Evolutionary conservation across 1,284 basidiomycete species (phyloP).

Genomic region (Tilletiaria anomala): DNA sequence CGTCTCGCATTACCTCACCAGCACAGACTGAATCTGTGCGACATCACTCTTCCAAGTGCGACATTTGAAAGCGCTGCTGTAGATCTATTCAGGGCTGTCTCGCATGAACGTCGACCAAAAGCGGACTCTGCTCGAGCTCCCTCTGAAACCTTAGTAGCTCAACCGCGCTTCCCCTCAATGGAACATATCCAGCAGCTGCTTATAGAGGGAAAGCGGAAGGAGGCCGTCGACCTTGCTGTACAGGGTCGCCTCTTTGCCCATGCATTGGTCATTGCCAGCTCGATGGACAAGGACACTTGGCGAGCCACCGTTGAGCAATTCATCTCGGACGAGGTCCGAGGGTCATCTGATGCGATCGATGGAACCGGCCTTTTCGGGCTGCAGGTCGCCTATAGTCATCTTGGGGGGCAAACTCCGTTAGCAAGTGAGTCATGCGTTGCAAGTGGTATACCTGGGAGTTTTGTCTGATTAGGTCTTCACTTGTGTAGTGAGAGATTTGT

Average conservation of each 20-base stretch:
- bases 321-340: slow-evolving; percentile 54
- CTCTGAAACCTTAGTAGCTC: too few relatives aligned
- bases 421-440: too few relatives aligned
- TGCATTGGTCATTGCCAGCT: slow-evolving; percentile 84
- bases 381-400: slow-evolving; percentile 27
- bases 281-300: slow-evolving; percentile 84
- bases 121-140: too few relatives aligned
- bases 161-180: not conserved
- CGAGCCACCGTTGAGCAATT: slow-evolving; percentile 79
- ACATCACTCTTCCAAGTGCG: not conserved
- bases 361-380: slow-evolving; percentile 14
- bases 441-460: too few relatives aligned
- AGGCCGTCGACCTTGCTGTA: slow-evolving; percentile 75
- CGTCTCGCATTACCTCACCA: slow-evolving; percentile 1
- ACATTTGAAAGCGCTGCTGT: too few relatives aligned
- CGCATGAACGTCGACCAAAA: too few relatives aligned
- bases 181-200: slow-evolving; percentile 7
- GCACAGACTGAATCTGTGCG: slow-evolving; percentile 1
- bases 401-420: not conserved
- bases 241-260: slow-evolving; percentile 86
- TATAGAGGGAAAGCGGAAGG: slow-evolving; percentile 58
- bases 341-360: slow-evolving; percentile 2
- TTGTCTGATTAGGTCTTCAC: too few relatives aligned
- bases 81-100: too few relatives aligned
- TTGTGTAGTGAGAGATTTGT: not conserved